Percentiles rank a stretch among this genome's conserved stretches.
Evolutionary conservation across 1,284 basidiomycete genomes (phyloP).

Genomic region (Kalmanozyma brasiliensis): DNA sequence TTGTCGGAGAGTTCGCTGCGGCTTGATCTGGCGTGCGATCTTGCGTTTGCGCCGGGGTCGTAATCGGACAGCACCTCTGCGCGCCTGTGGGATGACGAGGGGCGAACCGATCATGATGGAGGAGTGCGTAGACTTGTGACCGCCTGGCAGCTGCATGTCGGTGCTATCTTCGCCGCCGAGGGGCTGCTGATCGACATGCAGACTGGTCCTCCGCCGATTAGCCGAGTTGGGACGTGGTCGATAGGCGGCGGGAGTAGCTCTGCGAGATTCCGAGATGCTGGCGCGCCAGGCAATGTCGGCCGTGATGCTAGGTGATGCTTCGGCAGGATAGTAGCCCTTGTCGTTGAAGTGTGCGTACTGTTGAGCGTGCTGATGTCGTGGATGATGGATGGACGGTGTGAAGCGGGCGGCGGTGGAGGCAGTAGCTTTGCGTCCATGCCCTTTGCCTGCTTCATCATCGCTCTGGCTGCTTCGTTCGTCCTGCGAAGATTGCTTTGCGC

Average conservation of each 20-base stretch:
- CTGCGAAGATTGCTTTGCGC: constrained; percentile 18
- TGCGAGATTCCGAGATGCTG: constrained; percentile 40
- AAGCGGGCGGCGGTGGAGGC: constrained; percentile 32
- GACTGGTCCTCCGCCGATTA: constrained; percentile 27
- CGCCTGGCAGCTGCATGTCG: constrained; percentile 29
- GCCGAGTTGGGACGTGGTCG: constrained; percentile 42
- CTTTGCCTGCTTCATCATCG: constrained; percentile 59
- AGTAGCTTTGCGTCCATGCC: constrained; percentile 47
- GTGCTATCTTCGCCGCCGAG: constrained; percentile 34
- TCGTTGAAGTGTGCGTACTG: constrained; percentile 24
- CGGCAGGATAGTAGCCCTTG: constrained; percentile 18
- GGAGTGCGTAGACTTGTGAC: constrained; percentile 36
- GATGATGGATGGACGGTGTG: constrained; percentile 40
- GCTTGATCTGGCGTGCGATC: constrained; percentile 22
- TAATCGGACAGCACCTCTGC: constrained; percentile 50
- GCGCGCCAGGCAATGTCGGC: constrained; percentile 29
- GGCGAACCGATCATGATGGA: constrained; percentile 55
- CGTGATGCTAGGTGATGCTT: constrained; percentile 16
- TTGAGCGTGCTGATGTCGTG: constrained; percentile 12
- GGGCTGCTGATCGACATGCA: constrained; percentile 22
- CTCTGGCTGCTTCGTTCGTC: constrained; percentile 31
- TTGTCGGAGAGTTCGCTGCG: constrained; percentile 25
- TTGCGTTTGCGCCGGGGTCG: constrained; percentile 26
- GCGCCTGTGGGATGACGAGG: constrained; percentile 58
- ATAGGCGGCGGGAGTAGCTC: constrained; percentile 51